Evolutionary conservation across 768 basidiomycete species (phyloP).

Genomic region (Dacryopinax primogenitus): DNA sequence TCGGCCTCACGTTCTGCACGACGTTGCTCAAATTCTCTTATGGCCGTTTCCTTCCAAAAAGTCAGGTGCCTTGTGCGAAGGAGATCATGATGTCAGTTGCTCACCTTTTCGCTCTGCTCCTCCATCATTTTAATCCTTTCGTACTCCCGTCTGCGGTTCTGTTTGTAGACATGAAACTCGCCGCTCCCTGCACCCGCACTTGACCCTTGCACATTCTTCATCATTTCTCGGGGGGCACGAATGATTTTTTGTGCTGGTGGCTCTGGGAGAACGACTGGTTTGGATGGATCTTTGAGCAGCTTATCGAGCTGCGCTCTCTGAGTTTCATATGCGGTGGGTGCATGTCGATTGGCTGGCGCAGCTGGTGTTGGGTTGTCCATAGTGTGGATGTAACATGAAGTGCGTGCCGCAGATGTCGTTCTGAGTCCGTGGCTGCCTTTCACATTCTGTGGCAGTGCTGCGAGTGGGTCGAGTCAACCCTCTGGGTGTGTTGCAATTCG

Average conservation of each 20-base stretch:
- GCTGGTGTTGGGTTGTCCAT: too few species aligned
- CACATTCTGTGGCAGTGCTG: too few species aligned
- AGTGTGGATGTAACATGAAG: too few species aligned
- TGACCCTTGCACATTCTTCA: conserved; percentile 98
- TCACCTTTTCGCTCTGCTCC: conserved; percentile 62
- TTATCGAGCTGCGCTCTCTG: conserved; percentile 64
- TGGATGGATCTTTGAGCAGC: conserved; percentile 79
- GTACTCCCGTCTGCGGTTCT: conserved; percentile 83
- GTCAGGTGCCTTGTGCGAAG: not conserved
- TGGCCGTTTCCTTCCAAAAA: conserved; percentile 47
- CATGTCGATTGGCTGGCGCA: conserved; percentile 24
- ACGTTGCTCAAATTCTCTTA: conserved; percentile 60
- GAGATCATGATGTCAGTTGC: conserved; percentile 19
- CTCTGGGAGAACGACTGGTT: conserved; percentile 66
- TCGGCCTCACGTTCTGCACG: conserved; percentile 54
- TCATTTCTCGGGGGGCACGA: conserved; percentile 80
- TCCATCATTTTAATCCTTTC: conserved; percentile 86
- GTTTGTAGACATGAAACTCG: conserved; percentile 98
- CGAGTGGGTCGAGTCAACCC: not conserved
- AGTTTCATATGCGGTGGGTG: conserved; percentile 38
- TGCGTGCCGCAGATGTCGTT: too few species aligned
- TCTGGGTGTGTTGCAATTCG: not conserved
- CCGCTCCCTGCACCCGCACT: conserved; percentile 95
- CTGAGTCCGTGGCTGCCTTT: too few species aligned
- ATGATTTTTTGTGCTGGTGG: conserved; percentile 72